Evolutionary conservation across 495 filamentous ascomycete species (phyloP).

Genomic region (Neurospora terricola): DNA sequence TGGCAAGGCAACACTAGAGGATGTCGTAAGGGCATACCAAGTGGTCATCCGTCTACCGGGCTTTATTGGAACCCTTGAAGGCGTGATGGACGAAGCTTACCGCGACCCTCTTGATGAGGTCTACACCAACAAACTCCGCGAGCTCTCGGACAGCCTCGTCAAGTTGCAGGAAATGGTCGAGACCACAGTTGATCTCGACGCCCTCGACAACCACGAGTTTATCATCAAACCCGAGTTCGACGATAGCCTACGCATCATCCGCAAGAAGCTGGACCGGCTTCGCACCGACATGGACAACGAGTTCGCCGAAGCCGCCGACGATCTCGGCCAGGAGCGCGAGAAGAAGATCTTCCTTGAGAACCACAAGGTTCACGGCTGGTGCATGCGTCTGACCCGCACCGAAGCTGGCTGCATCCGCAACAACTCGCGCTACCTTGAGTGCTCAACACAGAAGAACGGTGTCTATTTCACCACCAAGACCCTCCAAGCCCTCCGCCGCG

Average conservation of each 20-base stretch:
- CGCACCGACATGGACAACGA: slow-evolving; percentile 76
- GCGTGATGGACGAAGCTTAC: slow-evolving; percentile 91
- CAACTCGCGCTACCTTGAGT: slow-evolving; percentile 83
- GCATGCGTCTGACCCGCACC: slow-evolving; percentile 84
- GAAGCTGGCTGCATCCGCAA: slow-evolving; percentile 91
- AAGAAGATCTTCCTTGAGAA: slow-evolving; percentile 99
- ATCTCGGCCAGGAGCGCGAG: slow-evolving; percentile 86
- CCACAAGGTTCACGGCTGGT: slow-evolving; percentile 92
- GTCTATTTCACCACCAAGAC: slow-evolving; percentile 91
- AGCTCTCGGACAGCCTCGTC: slow-evolving; percentile 66
- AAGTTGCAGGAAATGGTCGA: slow-evolving; percentile 98
- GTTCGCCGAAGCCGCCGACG: slow-evolving; percentile 62
- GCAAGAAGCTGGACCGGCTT: slow-evolving; percentile 81
- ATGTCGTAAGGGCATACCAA: slow-evolving; percentile 92
- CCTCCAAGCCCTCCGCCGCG: slow-evolving; percentile 75
- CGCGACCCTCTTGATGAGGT: slow-evolving; percentile 76
- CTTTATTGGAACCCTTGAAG: slow-evolving; percentile 80
- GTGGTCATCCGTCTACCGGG: slow-evolving; percentile 85
- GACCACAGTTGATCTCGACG: slow-evolving; percentile 92
- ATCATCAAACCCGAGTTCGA: slow-evolving; percentile 99
- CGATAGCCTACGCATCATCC: slow-evolving; percentile 75
- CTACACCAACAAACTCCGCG: slow-evolving; percentile 73
- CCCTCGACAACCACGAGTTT: slow-evolving; percentile 93
- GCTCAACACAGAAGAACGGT: slow-evolving; percentile 97
- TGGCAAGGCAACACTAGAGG: slow-evolving; percentile 81